Conservation (phyloP, 129 eudicot genomes). For the Artemisia annua region DNA sequence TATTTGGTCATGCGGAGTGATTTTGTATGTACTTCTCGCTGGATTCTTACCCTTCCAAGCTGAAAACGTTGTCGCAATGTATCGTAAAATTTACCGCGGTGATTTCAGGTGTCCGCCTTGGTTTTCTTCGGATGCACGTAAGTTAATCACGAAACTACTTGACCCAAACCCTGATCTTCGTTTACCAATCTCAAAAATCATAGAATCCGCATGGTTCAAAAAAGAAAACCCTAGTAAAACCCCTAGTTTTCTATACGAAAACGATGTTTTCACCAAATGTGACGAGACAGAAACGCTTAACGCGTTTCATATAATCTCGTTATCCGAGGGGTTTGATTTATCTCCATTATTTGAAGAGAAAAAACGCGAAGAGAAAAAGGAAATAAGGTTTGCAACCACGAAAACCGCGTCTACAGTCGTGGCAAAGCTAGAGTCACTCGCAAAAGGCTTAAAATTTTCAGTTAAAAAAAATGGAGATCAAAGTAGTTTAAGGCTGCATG, state of each 20-base stretch:
- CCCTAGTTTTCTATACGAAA: constrained; percentile 25
- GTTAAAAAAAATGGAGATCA: constrained; percentile 47
- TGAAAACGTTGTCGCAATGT: constrained; percentile 70
- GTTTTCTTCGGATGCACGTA: constrained; percentile 73
- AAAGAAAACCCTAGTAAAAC: constrained; percentile 36
- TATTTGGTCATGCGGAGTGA: constrained; percentile 92
- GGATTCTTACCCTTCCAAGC: constrained; percentile 86
- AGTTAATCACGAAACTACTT: constrained; percentile 56
- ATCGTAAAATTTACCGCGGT: constrained; percentile 69
- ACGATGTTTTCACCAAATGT: constrained; percentile 26
- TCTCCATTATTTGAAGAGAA: constrained; percentile 92
- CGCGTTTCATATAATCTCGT: constrained; percentile 86
- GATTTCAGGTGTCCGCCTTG: constrained; percentile 95
- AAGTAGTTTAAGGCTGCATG: constrained; percentile 65
- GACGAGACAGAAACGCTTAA: constrained; percentile 56
- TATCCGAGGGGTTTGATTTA: constrained; percentile 81
- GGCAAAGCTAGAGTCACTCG: constrained; percentile 65
- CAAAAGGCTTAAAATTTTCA: constrained; percentile 48
- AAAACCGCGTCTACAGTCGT: constrained; percentile 65
- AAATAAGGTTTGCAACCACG: constrained; percentile 69
- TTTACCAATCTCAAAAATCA: constrained; percentile 49
- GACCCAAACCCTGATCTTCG: constrained; percentile 77
- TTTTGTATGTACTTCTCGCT: constrained; percentile 71
- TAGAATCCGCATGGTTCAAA: constrained; percentile 70
- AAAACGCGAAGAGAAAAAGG: constrained; percentile 50